These are phyloP conservation scores for Agastache rugosa DNA, from an alignment of 257 asterid genomes.

Conservation along the genomic window DNA sequence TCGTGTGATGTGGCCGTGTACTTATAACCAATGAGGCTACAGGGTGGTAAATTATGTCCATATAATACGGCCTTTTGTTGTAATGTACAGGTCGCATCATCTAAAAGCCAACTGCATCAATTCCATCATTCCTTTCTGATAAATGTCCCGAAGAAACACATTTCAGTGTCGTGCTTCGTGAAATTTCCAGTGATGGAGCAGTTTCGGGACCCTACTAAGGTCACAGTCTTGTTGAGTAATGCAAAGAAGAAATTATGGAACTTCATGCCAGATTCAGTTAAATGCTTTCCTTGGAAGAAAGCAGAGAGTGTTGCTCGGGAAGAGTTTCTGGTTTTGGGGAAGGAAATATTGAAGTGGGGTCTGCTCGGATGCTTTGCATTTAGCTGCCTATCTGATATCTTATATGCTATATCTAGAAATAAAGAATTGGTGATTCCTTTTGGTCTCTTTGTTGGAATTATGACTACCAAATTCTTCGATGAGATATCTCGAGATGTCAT, in stretches of 20 bases:
- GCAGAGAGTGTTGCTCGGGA: slow-evolving; percentile 51
- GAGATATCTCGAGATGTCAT: slow-evolving; percentile 53
- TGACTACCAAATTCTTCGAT: slow-evolving; percentile 49
- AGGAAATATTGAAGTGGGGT: slow-evolving; percentile 63
- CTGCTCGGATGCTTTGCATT: slow-evolving; percentile 45
- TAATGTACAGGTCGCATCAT: slow-evolving; percentile 43
- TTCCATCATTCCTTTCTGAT: slow-evolving; percentile 26
- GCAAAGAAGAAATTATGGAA: slow-evolving; percentile 46
- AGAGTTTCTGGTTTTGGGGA: slow-evolving; percentile 44
- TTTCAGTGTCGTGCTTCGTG: slow-evolving; percentile 44
- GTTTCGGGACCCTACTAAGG: slow-evolving; percentile 43
- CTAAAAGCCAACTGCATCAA: slow-evolving; percentile 33
- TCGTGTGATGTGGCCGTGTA: not conserved
- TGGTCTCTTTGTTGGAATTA: slow-evolving; percentile 61
- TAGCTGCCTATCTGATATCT: slow-evolving; percentile 51
- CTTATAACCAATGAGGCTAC: too few species aligned
- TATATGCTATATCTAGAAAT: slow-evolving; percentile 56
- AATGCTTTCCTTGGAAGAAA: slow-evolving; percentile 66
- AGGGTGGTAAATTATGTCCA: too few species aligned
- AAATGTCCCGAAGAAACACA: slow-evolving; percentile 27
- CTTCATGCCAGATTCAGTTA: slow-evolving; percentile 51
- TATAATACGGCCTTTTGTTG: not conserved
- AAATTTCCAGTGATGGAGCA: slow-evolving; percentile 46
- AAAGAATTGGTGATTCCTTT: slow-evolving; percentile 65
- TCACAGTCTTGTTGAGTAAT: slow-evolving; percentile 36